Base-by-base conservation (phyloP, 2,329 filamentous ascomycete species). In the Aspergillus pseudoterreus region DNA sequence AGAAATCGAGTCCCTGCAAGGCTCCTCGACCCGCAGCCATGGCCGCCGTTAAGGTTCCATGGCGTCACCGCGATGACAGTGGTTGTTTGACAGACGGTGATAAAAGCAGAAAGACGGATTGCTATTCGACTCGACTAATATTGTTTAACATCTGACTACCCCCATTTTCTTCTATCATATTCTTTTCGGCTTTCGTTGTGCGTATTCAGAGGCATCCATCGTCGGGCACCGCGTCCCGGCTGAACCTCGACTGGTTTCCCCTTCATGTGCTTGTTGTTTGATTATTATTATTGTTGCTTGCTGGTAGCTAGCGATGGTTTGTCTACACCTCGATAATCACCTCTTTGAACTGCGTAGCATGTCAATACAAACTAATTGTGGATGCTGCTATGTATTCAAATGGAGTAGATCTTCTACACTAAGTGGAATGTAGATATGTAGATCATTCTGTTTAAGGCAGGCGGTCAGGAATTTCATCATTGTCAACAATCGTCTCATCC, bases 1-100 rank as follows among this genome's bases (percentile, higher is more conserved):
- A 62, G 94, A 99, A 71, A 87, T 99, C 69, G 94, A 99, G 77
- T 78, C 84, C 63, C 89, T 97, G 84, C 92, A 97, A 77, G 90
- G 90, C 72, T 90, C 82, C 70, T 84, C 90, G 69, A 88, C 90
- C 70, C 88, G 92, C 79, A 95, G 89, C 78, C 89, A 94, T 73
- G 91, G 92, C 66, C 90, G 92, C 75, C 91, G 91, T 75, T 96
- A 92, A 73, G 46, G 56, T 61, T 49, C 50, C 56, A 45, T 47
- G 45, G 45, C 54, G 45, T 43, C 55, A 50, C 47, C 46, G 57
- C 56, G 43, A 17, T n/a, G 45, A 49, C 51, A 52, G 52, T 57
- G 54, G 54, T 53, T 51, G 58, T 61, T 52, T 62, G 61, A 60
- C 61, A 57, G 53, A 63, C 57, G 57, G 58, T 62, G 53, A 54